Evolutionary conservation across 2,329 filamentous ascomycete genomes (phyloP).

Genomic region (Aspergillus fijiensis): DNA sequence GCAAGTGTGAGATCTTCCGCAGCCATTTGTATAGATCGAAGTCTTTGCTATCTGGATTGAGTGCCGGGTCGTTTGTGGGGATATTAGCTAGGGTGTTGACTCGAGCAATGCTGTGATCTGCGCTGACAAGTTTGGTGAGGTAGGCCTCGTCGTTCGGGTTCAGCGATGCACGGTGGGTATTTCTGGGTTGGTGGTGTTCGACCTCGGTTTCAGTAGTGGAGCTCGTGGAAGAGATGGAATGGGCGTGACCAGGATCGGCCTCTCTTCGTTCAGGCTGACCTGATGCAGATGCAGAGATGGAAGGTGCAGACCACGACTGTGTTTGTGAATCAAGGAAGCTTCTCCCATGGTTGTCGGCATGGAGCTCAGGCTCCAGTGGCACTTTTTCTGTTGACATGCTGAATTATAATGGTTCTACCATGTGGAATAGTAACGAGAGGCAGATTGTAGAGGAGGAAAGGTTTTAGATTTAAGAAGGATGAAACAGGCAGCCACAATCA

Average conservation of each 20-base stretch:
- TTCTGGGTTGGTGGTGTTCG: not conserved
- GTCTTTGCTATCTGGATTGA: not conserved
- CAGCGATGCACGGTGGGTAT: not conserved
- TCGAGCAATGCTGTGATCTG: not conserved
- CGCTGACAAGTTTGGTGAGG: not conserved
- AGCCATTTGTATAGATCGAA: conserved; percentile 3
- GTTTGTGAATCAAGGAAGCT: not conserved
- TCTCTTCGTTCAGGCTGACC: not conserved
- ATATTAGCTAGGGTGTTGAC: not conserved
- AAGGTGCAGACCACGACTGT: not conserved
- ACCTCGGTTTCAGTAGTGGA: not conserved
- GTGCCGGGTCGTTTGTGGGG: not conserved
- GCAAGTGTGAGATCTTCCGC: not conserved
- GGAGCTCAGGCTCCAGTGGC: not conserved
- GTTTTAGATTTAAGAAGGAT: not conserved
- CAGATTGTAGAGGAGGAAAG: not conserved
- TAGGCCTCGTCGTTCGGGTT: not conserved
- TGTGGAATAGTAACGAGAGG: not conserved
- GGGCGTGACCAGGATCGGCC: not conserved
- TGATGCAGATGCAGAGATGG: not conserved
- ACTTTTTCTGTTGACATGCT: not conserved
- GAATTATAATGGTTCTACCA: not conserved
- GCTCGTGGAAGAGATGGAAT: not conserved
- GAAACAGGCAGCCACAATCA: not conserved
- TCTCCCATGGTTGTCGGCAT: not conserved